Evolutionary conservation across 2,329 filamentous ascomycete genomes (phyloP).

Genomic region (Epichloe gansuensis): DNA sequence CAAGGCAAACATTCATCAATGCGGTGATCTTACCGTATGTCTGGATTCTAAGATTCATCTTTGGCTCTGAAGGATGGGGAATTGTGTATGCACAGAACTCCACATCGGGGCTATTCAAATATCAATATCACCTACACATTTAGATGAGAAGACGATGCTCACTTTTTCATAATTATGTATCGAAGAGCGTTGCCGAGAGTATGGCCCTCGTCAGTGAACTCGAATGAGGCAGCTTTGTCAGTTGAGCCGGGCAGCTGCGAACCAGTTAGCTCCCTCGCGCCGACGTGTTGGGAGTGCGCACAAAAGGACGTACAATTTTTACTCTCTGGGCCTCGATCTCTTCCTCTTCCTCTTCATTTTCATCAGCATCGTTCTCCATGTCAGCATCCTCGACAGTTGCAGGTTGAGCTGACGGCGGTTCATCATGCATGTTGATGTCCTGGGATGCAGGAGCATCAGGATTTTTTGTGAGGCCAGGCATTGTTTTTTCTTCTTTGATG

Average conservation of each 20-base stretch:
- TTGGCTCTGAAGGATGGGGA: constrained; percentile 85
- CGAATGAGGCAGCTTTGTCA: constrained; percentile 85
- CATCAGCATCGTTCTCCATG: constrained; percentile 15
- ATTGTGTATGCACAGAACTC: constrained; percentile 98
- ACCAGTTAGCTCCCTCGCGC: not conserved
- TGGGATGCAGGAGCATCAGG: constrained; percentile 17
- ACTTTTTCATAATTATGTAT: constrained; percentile 99
- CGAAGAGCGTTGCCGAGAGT: constrained; percentile 88
- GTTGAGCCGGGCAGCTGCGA: constrained; percentile 67
- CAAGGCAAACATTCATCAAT: constrained; percentile 7
- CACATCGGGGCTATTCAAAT: constrained; percentile 60
- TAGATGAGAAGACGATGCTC: constrained; percentile 17
- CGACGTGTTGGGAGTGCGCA: not conserved
- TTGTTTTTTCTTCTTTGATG: constrained; percentile 8
- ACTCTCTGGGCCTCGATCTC: constrained; percentile 43
- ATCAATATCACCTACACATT: constrained; percentile 2
- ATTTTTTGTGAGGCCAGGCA: constrained; percentile 29
- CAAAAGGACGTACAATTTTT: constrained; percentile 38
- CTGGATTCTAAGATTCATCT: constrained; percentile 96
- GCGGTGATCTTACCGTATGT: constrained; percentile 61
- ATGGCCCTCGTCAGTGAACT: constrained; percentile 88
- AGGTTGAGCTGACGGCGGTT: constrained; percentile 24
- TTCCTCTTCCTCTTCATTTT: constrained; percentile 29
- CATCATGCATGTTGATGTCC: constrained; percentile 33
- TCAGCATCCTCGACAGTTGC: constrained; percentile 22